phyloP scores from a whole-genome alignment of 2,329 filamentous ascomycete species.

The Sphaerulina populicola region DNA sequence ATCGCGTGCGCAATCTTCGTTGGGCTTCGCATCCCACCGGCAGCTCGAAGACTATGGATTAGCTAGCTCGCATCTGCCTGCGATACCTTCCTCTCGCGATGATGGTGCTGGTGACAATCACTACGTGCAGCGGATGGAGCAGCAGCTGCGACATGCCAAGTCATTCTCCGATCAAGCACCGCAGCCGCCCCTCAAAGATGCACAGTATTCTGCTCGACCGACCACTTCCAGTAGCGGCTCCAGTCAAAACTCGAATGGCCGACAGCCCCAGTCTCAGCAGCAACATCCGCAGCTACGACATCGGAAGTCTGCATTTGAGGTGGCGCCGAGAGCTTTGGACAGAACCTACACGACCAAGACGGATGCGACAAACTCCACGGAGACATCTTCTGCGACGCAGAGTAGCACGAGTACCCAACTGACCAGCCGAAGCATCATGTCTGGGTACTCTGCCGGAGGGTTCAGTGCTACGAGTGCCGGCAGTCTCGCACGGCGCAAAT shows the following conservation, averaged over 20 bases:
- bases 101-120: conserved; percentile 66
- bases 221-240: conserved; percentile 26
- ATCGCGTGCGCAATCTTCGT: conserved; percentile 67
- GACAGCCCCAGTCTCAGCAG: conserved; percentile 37
- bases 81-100: conserved; percentile 31
- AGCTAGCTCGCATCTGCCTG: conserved; percentile 41
- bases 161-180: conserved; percentile 37
- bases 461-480: conserved; percentile 94
- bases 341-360: conserved; percentile 86
- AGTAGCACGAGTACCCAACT: conserved; percentile 66
- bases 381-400: conserved; percentile 42
- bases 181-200: conserved; percentile 27
- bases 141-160: conserved; percentile 64
- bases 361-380: conserved; percentile 69
- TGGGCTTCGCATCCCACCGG: conserved; percentile 51
- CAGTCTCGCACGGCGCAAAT: conserved; percentile 72
- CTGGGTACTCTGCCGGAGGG: conserved; percentile 77
- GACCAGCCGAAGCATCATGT: conserved; percentile 85
- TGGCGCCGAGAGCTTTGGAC: conserved; percentile 58
- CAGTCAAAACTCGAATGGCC: conserved; percentile 21
- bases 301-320: conserved; percentile 70
- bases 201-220: conserved; percentile 24
- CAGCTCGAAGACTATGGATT: conserved; percentile 40
- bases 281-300: conserved; percentile 40
- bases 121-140: conserved; percentile 90